Percentiles rank a stretch among this genome's conserved stretches.
Evolutionary conservation across 2,329 filamentous ascomycete species (phyloP).

Genomic region (Fusarium falciforme): DNA sequence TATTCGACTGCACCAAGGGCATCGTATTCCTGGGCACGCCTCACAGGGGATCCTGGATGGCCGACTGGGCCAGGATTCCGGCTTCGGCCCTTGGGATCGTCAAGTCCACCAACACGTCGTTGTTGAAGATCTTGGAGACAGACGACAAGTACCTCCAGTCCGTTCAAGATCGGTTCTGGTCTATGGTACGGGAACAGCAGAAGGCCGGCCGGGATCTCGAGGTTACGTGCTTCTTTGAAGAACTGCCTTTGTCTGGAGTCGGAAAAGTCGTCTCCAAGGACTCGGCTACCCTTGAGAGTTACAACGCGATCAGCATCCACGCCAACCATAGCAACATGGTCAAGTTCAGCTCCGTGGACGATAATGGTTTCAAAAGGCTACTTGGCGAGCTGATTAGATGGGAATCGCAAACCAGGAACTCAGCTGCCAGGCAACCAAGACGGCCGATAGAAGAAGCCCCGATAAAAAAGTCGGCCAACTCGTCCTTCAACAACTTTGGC

Average conservation of each 20-base stretch:
- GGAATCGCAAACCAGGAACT: not conserved
- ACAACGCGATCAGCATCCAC: slow-evolving; percentile 44
- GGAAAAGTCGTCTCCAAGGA: slow-evolving; percentile 44
- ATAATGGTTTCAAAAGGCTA: slow-evolving; percentile 45
- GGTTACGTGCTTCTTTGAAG: slow-evolving; percentile 52
- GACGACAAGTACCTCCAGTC: slow-evolving; percentile 42
- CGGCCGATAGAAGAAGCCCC: not conserved
- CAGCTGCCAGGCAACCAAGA: not conserved
- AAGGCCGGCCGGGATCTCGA: slow-evolving; percentile 31
- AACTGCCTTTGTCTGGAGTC: slow-evolving; percentile 42
- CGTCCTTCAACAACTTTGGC: not conserved
- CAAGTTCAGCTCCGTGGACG: slow-evolving; percentile 31
- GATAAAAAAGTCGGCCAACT: not conserved
- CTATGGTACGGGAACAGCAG: slow-evolving; percentile 39
- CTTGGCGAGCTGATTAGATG: slow-evolving; percentile 28
- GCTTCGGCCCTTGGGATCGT: slow-evolving; percentile 44
- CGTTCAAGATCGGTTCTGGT: slow-evolving; percentile 41
- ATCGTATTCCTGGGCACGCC: slow-evolving; percentile 54
- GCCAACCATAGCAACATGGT: slow-evolving; percentile 42
- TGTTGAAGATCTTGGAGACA: slow-evolving; percentile 44
- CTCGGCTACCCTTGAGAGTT: slow-evolving; percentile 46
- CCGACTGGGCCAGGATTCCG: slow-evolving; percentile 48
- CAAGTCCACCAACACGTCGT: slow-evolving; percentile 46
- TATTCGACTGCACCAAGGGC: slow-evolving; percentile 45
- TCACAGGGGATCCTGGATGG: slow-evolving; percentile 49